Evolutionary conservation across 1,284 basidiomycete species (phyloP), one percentile per base, ranked within the genome.

Genomic region (Apiotrichum mycotoxinovorans): DNA sequence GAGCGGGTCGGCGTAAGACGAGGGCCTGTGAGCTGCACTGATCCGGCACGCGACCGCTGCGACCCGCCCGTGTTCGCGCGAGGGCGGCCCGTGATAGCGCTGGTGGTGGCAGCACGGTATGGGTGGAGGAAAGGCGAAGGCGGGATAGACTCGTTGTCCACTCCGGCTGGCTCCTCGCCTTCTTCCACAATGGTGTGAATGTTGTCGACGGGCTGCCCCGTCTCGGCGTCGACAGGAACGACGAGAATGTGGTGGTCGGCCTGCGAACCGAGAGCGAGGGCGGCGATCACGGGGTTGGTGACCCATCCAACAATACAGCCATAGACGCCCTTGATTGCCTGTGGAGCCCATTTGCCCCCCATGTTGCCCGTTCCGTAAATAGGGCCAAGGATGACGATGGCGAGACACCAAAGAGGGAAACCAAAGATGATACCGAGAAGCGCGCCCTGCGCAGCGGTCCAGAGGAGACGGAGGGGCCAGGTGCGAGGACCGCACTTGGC

Each of bases 211-310:
- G 30, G 50, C 20, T 41, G 26, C n/a, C 22, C 27, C 23, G 47
- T 30, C 56, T 61, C 61, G 27, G 52, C 49, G 35, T 65, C 63
- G 20, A 55, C 54, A n/a, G 61, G 56, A 0, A 74, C 60, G 18
- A 72, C 64, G 25, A 77, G 42, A n/a, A 77, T 63, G 59, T 75
- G 71, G 57, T 73, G 67, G 46, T 75, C 72, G 35, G 77, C 71
- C 59, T 78, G 75, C 56, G 69, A 71, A 1, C 77, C 77, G 14
- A 78, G 62, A 1, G 76, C 75, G n/a, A 78, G 55, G 3, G 64
- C 54, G 0, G 77, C 75, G 48, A 78, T 77, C 27, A 78, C 60
- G 0, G 77, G 77, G 63, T 78, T 78, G n/a, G 75, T 76, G 40
- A 77, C 56, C 68, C 72, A 71, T 3, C 76, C 77, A 2, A 75